Percentiles rank a stretch among this genome's conserved stretches.
Evolutionary conservation across 164 flowering plant genomes (phyloP).

Genomic region (Echeveria elegans): DNA sequence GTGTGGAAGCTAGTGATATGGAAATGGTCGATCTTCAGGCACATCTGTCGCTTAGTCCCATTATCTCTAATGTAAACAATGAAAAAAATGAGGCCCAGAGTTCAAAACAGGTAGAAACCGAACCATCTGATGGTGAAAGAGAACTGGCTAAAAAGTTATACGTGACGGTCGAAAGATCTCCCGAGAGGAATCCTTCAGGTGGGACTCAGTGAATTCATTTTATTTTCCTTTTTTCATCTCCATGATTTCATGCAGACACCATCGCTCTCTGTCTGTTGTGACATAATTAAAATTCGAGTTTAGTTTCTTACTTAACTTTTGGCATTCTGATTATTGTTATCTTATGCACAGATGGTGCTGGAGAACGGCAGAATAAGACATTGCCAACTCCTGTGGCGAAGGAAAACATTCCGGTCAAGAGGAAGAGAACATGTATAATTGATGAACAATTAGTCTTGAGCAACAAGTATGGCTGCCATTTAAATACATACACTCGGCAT

Average conservation of each 20-base stretch:
- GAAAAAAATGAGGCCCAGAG: slow-evolving; percentile 3
- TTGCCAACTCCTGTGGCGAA: slow-evolving; percentile 55
- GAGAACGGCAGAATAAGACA: slow-evolving; percentile 28
- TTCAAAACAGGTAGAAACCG: background rate
- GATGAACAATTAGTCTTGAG: slow-evolving; percentile 46
- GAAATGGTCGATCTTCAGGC: background rate
- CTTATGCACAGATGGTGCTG: slow-evolving; percentile 21
- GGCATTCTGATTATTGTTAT: background rate
- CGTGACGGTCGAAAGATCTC: slow-evolving; percentile 19
- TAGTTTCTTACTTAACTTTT: too few species aligned
- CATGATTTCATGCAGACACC: background rate
- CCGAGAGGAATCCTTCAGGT: slow-evolving; percentile 32
- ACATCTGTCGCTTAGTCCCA: background rate
- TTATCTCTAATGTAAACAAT: slow-evolving; percentile 11
- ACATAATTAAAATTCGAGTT: background rate
- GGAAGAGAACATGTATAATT: slow-evolving; percentile 48
- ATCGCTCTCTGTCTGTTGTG: background rate
- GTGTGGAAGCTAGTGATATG: background rate
- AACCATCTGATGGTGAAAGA: background rate
- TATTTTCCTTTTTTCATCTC: background rate
- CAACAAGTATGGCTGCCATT: slow-evolving; percentile 42
- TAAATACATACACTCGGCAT: background rate
- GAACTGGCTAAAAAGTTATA: slow-evolving; percentile 14
- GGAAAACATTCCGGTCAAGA: slow-evolving; percentile 35
- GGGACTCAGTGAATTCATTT: background rate